A percentile compares a stretch with the other conserved stretches of the same genome.
Conservation (phyloP, 768 basidiomycete genomes). For the Royoungia palumana region DNA sequence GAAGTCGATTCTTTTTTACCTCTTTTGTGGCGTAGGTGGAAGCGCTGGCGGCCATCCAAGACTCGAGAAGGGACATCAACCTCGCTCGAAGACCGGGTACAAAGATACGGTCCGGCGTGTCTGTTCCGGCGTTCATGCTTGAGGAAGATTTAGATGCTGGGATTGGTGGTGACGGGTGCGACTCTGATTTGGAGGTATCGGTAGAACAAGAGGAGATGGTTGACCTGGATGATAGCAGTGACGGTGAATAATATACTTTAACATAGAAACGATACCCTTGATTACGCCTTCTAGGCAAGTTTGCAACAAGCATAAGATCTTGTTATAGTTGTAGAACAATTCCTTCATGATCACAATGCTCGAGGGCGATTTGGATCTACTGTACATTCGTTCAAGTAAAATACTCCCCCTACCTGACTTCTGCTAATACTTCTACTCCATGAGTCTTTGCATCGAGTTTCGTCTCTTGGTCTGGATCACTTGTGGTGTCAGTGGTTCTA, state of each 20-base stretch:
- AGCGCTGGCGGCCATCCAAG: slow-evolving; percentile 50
- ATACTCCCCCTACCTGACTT: too few species aligned
- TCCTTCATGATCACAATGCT: too few species aligned
- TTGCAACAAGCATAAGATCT: too few species aligned
- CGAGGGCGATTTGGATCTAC: too few species aligned
- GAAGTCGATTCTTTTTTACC: background rate
- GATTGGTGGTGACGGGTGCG: background rate
- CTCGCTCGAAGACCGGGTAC: slow-evolving; percentile 66
- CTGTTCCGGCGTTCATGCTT: slow-evolving; percentile 34
- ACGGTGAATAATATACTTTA: slow-evolving; percentile 3
- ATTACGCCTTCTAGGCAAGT: background rate
- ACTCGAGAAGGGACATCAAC: slow-evolving; percentile 47
- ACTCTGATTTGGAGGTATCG: slow-evolving; percentile 14
- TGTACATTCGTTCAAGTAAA: too few species aligned
- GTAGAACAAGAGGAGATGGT: slow-evolving; percentile 15
- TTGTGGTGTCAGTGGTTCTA: too few species aligned
- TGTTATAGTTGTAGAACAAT: too few species aligned
- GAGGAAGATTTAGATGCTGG: slow-evolving; percentile 2
- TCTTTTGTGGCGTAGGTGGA: slow-evolving; percentile 43
- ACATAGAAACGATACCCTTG: background rate
- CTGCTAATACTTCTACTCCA: too few species aligned
- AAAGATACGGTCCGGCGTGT: slow-evolving; percentile 60
- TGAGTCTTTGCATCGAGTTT: too few species aligned
- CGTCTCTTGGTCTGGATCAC: too few species aligned
- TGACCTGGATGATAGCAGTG: slow-evolving; percentile 23